Evolutionary conservation across 768 basidiomycete species (phyloP).

Genomic region (Mrakia hoshinonis): DNA sequence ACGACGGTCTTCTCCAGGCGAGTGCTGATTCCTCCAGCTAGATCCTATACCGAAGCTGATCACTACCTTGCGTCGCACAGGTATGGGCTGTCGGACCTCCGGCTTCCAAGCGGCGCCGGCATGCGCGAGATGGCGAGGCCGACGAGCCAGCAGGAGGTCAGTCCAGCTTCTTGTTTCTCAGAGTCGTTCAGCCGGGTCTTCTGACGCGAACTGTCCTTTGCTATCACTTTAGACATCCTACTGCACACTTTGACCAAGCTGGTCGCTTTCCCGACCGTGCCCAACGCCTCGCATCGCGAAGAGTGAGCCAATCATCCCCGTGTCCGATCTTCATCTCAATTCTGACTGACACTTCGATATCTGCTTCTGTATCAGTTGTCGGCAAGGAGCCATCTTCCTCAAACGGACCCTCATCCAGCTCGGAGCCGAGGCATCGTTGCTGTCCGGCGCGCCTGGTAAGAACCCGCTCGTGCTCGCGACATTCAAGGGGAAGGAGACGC

Average conservation of each 20-base stretch:
- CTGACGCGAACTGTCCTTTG: background rate
- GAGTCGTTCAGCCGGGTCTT: background rate
- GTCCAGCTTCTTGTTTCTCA: background rate
- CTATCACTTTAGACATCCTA: conserved; percentile 13
- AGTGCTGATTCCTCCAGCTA: conserved; percentile 11
- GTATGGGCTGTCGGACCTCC: background rate
- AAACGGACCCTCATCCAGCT: conserved; percentile 79
- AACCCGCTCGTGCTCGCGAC: conserved; percentile 86
- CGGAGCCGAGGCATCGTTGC: conserved; percentile 67
- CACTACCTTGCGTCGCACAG: conserved; percentile 37
- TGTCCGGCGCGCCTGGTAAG: conserved; percentile 48
- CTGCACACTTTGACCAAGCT: conserved; percentile 47
- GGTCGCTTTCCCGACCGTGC: conserved; percentile 78
- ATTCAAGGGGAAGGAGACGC: conserved; percentile 62
- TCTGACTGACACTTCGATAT: background rate
- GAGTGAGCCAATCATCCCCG: conserved; percentile 43
- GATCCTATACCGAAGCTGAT: conserved; percentile 38
- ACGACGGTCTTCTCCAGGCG: conserved; percentile 59
- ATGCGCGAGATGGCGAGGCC: background rate
- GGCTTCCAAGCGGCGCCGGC: conserved; percentile 39
- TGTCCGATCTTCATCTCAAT: background rate
- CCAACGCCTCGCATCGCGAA: conserved; percentile 53
- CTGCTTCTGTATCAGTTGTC: conserved; percentile 47
- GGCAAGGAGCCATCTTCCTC: conserved; percentile 88
- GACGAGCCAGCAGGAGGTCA: background rate